phyloP scores from a whole-genome alignment of 495 filamentous ascomycete genomes.

The Penicillium pancosmium region DNA sequence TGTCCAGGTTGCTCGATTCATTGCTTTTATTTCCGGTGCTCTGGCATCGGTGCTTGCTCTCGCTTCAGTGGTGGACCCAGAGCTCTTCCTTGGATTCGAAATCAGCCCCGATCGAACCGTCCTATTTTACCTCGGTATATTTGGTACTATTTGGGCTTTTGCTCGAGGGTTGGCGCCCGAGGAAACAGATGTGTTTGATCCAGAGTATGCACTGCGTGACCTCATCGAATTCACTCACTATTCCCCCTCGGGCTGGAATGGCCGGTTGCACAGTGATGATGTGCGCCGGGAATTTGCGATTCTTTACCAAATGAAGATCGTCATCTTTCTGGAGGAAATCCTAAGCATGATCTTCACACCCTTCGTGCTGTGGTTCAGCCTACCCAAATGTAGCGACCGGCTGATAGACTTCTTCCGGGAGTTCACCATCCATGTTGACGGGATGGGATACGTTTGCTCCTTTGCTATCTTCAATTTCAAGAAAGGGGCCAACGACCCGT shows the following conservation, averaged over 20 bases:
- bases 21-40: conserved; percentile 85
- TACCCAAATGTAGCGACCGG: conserved; percentile 88
- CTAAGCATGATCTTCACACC: conserved; percentile 90
- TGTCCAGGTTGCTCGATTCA: conserved; percentile 75
- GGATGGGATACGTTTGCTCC: conserved; percentile 91
- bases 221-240: conserved; percentile 93
- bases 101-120: conserved; percentile 82
- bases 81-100: conserved; percentile 90
- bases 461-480: conserved; percentile 99
- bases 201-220: conserved; percentile 81
- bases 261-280: conserved; percentile 85
- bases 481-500: conserved; percentile 65
- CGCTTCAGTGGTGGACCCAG: conserved; percentile 80
- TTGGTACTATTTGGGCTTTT: conserved; percentile 77
- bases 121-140: conserved; percentile 75
- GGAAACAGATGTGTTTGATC: conserved; percentile 88
- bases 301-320: conserved; percentile 84
- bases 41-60: conserved; percentile 80
- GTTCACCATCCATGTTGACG: conserved; percentile 96
- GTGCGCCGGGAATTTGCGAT: conserved; percentile 80
- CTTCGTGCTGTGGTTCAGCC: conserved; percentile 81
- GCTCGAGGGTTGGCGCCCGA: conserved; percentile 80
- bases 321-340: conserved; percentile 92
- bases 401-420: conserved; percentile 98
- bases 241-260: conserved; percentile 83